A percentile compares a stretch with the other conserved stretches of the same genome.
Conservation (phyloP, 805 yeast genomes). For the Komagataella kurtzmanii region DNA sequence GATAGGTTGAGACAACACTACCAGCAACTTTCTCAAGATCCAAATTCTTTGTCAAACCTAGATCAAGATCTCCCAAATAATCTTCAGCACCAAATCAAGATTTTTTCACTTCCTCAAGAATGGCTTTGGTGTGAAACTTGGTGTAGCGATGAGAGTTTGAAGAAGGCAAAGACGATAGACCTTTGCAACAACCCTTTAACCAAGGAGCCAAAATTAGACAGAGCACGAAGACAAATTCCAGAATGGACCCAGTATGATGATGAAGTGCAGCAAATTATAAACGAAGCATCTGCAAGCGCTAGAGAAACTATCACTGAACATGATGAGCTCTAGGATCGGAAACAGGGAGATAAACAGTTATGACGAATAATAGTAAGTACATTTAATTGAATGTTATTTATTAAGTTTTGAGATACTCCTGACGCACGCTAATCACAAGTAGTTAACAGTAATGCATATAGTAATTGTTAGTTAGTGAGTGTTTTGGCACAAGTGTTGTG, state of each 20-base stretch:
- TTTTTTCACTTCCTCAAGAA: constrained; percentile 62
- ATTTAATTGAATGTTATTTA: too few species aligned
- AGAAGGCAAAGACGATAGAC: constrained; percentile 65
- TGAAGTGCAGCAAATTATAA: constrained; percentile 20
- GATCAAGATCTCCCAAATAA: constrained; percentile 95
- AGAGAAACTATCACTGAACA: not conserved
- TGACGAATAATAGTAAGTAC: too few species aligned
- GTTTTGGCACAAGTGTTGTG: too few species aligned
- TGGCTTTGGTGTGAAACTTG: constrained; percentile 95
- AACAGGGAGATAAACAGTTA: too few species aligned
- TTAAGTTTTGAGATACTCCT: too few species aligned
- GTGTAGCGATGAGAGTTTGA: constrained; percentile 57
- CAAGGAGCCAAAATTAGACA: constrained; percentile 62
- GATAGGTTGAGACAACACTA: constrained; percentile 75
- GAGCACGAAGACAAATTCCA: constrained; percentile 64
- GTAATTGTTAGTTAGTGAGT: too few species aligned
- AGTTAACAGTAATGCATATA: too few species aligned
- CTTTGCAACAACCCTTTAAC: constrained; percentile 77
- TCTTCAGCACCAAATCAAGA: constrained; percentile 53
- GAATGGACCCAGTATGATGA: constrained; percentile 65
- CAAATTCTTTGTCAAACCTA: constrained; percentile 63
- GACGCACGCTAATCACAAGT: too few species aligned
- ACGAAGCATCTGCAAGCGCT: not conserved
- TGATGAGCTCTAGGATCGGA: not conserved
- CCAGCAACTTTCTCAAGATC: constrained; percentile 69